Percentiles rank a stretch among this genome's conserved stretches.
Evolutionary conservation across 2,329 filamentous ascomycete genomes (phyloP).

Genomic region (Xylariaceae sp.): DNA sequence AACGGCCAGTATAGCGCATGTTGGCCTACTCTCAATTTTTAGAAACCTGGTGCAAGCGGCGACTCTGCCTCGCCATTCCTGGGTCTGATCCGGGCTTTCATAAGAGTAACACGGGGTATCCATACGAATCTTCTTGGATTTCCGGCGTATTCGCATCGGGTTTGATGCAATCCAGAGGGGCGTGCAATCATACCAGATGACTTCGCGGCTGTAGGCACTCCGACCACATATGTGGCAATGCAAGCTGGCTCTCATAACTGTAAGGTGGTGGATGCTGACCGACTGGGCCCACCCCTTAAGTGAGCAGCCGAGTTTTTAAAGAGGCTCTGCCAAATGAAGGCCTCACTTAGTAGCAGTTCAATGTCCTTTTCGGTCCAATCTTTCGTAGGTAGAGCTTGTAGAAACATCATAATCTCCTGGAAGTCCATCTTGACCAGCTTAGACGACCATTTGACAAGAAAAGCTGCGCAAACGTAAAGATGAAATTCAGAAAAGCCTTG

Average conservation of each 20-base stretch:
- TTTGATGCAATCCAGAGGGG: too few species aligned
- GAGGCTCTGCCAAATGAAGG: constrained; percentile 97
- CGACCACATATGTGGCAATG: too few species aligned
- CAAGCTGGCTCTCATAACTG: constrained; percentile 24
- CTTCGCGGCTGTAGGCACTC: too few species aligned
- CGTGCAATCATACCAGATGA: too few species aligned
- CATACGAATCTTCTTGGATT: too few species aligned
- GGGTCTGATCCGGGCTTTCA: too few species aligned
- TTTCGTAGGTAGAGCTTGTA: constrained; percentile 88
- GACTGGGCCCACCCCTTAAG: constrained; percentile 52
- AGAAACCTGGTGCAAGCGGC: too few species aligned
- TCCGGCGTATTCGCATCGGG: too few species aligned
- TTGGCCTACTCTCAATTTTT: too few species aligned
- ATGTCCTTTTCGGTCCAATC: constrained; percentile 98
- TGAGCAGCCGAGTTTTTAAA: constrained; percentile 95
- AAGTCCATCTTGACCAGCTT: constrained; percentile 97
- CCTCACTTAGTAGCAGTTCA: constrained; percentile 89
- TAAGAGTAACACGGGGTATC: too few species aligned
- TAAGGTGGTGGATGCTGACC: constrained; percentile 36
- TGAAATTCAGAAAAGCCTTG: constrained; percentile 98
- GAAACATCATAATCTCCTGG: constrained; percentile 98
- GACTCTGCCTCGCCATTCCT: too few species aligned
- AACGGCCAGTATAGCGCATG: too few species aligned
- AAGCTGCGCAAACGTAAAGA: constrained; percentile 95
- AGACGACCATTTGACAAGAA: constrained; percentile 97